Conservation (phyloP, 176 grass and related monocot genomes). For the Oryza australiensis region DNA sequence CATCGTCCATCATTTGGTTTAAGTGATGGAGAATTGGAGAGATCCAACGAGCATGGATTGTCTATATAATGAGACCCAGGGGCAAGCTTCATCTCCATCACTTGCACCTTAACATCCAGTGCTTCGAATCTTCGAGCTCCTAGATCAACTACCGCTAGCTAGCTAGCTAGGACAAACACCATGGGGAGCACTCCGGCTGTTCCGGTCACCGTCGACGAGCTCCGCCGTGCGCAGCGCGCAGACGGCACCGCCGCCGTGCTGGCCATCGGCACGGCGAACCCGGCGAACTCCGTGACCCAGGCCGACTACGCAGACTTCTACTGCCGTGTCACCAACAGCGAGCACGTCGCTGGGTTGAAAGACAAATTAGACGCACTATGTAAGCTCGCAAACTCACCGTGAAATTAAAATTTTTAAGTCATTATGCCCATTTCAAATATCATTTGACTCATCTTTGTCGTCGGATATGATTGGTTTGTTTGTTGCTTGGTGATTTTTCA, state of each 20-base stretch:
- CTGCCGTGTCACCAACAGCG: conserved; percentile 78
- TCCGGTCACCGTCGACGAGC: background rate
- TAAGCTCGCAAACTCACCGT: too few relatives aligned
- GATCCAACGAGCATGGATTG: background rate
- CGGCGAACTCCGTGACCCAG: conserved; percentile 45
- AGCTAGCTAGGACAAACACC: background rate
- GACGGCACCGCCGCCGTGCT: conserved; percentile 63
- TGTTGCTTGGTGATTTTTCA: too few relatives aligned
- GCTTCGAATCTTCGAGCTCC: background rate
- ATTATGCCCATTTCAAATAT: too few relatives aligned
- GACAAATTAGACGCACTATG: conserved; percentile 60
- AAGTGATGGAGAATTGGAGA: background rate
- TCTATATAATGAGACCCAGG: background rate
- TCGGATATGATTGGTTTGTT: too few relatives aligned
- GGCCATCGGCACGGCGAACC: conserved; percentile 73
- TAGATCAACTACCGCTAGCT: background rate
- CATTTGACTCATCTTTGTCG: too few relatives aligned
- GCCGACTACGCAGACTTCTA: conserved; percentile 66
- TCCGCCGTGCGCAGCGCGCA: conserved; percentile 40
- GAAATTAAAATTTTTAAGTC: too few relatives aligned
- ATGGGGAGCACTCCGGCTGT: background rate
- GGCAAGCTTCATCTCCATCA: background rate
- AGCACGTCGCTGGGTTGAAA: conserved; percentile 73
- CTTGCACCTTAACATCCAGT: too few relatives aligned
- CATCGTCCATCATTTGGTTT: too few relatives aligned